Evolutionary conservation across 192 early-diverging fungal species (phyloP).

Genomic region (Entophlyctis helioformis): DNA sequence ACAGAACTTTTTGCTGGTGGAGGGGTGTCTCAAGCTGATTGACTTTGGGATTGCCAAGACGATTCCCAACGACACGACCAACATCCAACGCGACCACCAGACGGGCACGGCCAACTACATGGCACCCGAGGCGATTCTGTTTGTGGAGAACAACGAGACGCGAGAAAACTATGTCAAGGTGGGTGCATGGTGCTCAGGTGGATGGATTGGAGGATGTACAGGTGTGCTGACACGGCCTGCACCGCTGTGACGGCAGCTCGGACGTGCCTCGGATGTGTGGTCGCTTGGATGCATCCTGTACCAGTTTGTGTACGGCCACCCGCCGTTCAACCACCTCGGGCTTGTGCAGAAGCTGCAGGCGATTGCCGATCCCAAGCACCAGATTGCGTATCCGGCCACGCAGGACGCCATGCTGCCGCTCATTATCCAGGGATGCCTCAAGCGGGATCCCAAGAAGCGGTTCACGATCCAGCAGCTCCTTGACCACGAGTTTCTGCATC

Average conservation of each 20-base stretch:
- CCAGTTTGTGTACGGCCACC: constrained; percentile 74
- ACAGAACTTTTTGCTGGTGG: constrained; percentile 81
- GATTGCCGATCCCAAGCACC: constrained; percentile 57
- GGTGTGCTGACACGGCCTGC: constrained; percentile 1
- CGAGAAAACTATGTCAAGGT: constrained; percentile 15
- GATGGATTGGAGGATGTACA: constrained; percentile 7
- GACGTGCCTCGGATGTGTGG: constrained; percentile 77
- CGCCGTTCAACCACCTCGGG: constrained; percentile 69
- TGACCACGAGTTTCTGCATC: constrained; percentile 14
- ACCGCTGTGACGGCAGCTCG: constrained; percentile 36
- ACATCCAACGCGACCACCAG: constrained; percentile 77
- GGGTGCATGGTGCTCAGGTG: not conserved
- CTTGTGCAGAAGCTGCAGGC: constrained; percentile 52
- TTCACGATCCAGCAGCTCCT: constrained; percentile 59
- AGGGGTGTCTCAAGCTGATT: constrained; percentile 78
- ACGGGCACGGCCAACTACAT: constrained; percentile 88
- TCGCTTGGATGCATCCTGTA: constrained; percentile 88
- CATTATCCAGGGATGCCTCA: constrained; percentile 48
- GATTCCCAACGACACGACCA: constrained; percentile 88
- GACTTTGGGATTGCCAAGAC: constrained; percentile 98
- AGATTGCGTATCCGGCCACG: constrained; percentile 50
- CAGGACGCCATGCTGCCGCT: constrained; percentile 25
- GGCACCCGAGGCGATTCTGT: constrained; percentile 77
- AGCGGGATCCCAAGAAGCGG: constrained; percentile 50
- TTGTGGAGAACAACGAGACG: constrained; percentile 10